Evolutionary conservation across 75 land plant species (phyloP).

Genomic region (Picea glauca): DNA sequence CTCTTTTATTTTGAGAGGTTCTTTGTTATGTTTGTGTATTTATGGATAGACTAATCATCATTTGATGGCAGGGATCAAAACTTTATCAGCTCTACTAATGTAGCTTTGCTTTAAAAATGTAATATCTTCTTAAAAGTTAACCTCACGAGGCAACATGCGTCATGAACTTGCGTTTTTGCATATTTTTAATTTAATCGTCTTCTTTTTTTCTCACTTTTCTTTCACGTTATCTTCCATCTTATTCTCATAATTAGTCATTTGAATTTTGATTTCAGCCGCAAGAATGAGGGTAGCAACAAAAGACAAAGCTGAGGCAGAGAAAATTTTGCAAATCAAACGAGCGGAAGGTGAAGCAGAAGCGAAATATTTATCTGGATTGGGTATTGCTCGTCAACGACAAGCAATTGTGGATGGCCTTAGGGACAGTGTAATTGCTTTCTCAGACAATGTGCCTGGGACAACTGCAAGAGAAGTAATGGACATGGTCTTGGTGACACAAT

Average conservation of each 20-base stretch:
- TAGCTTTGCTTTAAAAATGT: too few species aligned
- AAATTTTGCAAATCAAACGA: conserved; percentile 56
- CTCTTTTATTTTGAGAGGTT: too few species aligned
- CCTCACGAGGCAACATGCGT: too few species aligned
- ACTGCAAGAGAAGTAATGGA: conserved; percentile 44
- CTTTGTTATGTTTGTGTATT: too few species aligned
- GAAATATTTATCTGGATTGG: conserved; percentile 50
- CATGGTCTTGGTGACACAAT: conserved; percentile 46
- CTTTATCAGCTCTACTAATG: too few species aligned
- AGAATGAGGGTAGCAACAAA: conserved; percentile 49
- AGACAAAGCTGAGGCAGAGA: conserved; percentile 60
- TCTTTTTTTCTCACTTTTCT: too few species aligned
- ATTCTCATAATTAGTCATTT: neutral
- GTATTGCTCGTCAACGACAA: conserved; percentile 37
- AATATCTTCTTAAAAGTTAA: too few species aligned
- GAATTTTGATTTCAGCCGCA: conserved; percentile 30
- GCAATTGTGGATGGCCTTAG: conserved; percentile 44
- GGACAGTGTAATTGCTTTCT: conserved; percentile 45
- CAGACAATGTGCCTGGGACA: conserved; percentile 38
- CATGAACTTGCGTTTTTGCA: too few species aligned
- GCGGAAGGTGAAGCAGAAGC: conserved; percentile 60
- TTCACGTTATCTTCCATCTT: neutral
- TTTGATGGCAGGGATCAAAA: too few species aligned
- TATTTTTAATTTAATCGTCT: too few species aligned
- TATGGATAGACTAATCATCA: too few species aligned